Evolutionary conservation across 1,284 basidiomycete species (phyloP), one percentile per base, ranked within the genome.

Genomic region (Leccinum pachyderme): DNA sequence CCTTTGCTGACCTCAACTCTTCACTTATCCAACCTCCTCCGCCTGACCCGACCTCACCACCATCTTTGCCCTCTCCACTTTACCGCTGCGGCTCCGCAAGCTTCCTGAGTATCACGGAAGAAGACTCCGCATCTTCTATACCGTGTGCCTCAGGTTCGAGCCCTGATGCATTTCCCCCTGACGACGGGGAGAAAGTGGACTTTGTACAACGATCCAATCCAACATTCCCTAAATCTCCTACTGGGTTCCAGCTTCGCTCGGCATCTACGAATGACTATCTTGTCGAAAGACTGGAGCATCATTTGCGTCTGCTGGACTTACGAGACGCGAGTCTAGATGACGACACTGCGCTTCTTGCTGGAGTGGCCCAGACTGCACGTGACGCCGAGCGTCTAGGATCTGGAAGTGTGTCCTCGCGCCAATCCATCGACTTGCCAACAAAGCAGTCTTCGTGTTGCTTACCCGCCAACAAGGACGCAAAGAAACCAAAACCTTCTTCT

Each of bases 171-270:
- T 7, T 25, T 9, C 24, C 25, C 28, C 9, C 37, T 18, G 43
- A 49, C 31, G 11, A 11, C 13, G 32, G 33, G 27, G 25, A 22
- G 37, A 39, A 35, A 18, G 7, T 3, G 2, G 37, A 31, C 18
- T 8, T 41, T 7, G 32, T 51, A 2, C 35, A 22, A 6, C 32
- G 25, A 28, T 22, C 47, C 11, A 9, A 35, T 31, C 31, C 58
- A 6, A 33, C 33, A 13, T 50, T 67, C 18, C 47, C 57, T 3
- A 55, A 62, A 8, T 71, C 62, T 28, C 66, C 67, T 3, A 56
- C 66, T 3, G 8, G 27, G 13, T 67, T 71, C 29, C 53, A 53
- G 22, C 46, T 71, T 13, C 66, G 67, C 35, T 65, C 66, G 7
- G 24, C 48, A 22, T 61, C 64, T 2, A 53, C 49, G 9, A 13